phyloP scores from a whole-genome alignment of 2,329 filamentous ascomycete genomes.

The Volutella citrinella region DNA sequence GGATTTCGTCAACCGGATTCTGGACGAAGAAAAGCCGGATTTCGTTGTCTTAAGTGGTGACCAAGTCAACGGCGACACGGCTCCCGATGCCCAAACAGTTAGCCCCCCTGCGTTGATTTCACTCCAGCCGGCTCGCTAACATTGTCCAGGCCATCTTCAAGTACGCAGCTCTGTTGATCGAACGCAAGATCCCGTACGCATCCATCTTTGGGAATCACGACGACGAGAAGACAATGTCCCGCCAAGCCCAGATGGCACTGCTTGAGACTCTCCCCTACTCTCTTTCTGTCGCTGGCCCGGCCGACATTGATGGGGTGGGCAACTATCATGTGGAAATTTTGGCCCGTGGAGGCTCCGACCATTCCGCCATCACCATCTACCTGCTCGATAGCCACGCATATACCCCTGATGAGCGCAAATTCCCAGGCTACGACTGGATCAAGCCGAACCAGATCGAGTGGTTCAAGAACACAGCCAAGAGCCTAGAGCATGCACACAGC shows the following conservation, averaged over 20 bases:
- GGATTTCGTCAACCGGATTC: conserved; percentile 77
- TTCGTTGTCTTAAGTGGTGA: conserved; percentile 90
- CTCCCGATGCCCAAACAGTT: conserved; percentile 85
- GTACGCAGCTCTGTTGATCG: conserved; percentile 77
- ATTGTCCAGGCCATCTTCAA: conserved; percentile 77
- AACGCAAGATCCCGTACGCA: conserved; percentile 87
- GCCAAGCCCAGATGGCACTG: conserved; percentile 77
- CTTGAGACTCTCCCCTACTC: conserved; percentile 87
- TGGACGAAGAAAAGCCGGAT: conserved; percentile 93
- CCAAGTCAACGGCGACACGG: conserved; percentile 90
- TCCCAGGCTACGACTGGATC: conserved; percentile 95
- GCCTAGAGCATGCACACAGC: conserved; percentile 72
- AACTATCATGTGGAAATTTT: conserved; percentile 94
- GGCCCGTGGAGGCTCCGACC: conserved; percentile 72
- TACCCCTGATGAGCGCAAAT: conserved; percentile 83
- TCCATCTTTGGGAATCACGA: conserved; percentile 98
- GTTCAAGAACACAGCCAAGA: conserved; percentile 77
- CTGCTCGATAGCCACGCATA: conserved; percentile 91
- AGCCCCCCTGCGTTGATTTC: conserved; percentile 22
- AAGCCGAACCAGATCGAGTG: conserved; percentile 92
- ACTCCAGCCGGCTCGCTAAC: conserved; percentile 11
- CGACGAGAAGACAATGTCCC: conserved; percentile 79
- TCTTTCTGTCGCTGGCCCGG: conserved; percentile 78
- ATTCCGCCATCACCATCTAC: conserved; percentile 93
- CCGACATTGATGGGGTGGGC: conserved; percentile 82